These are phyloP conservation scores for Nakaseomyces sp. DNA, from an alignment of 1,139 yeast genomes.

Conservation along the genomic window DNA sequence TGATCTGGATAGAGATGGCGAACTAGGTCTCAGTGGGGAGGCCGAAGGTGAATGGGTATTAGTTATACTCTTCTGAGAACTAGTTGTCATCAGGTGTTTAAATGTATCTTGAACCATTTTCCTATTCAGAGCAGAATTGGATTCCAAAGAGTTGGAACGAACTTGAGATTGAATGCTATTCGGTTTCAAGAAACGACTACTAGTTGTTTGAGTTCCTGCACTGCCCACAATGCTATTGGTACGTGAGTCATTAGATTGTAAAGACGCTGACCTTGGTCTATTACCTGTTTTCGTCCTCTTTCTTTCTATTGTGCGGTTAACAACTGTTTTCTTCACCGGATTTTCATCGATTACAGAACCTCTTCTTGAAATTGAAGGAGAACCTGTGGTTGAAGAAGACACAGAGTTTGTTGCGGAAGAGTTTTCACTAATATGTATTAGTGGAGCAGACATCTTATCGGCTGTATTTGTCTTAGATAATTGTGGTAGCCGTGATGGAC, in stretches of 20 bases:
- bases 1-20: slow-evolving; percentile 4
- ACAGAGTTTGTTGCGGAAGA: neutral
- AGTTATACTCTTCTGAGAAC: neutral
- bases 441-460: slow-evolving; percentile 7
- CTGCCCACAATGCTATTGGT: neutral
- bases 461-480: slow-evolving; percentile 7
- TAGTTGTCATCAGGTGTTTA: slow-evolving; percentile 11
- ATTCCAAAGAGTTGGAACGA: slow-evolving; percentile 28
- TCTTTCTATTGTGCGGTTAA: neutral
- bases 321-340: slow-evolving; percentile 1
- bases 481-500: slow-evolving; percentile 7
- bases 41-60: neutral
- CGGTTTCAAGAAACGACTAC: neutral
- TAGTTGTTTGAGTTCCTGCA: neutral
- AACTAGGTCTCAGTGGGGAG: slow-evolving; percentile 1
- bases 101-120: slow-evolving; percentile 23
- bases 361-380: slow-evolving; percentile 23
- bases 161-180: slow-evolving; percentile 2
- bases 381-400: slow-evolving; percentile 8
- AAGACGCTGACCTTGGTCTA: slow-evolving; percentile 28
- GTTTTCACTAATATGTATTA: slow-evolving; percentile 4
- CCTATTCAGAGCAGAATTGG: slow-evolving; percentile 23
- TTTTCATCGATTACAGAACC: slow-evolving; percentile 11
- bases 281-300: slow-evolving; percentile 5
- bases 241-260: slow-evolving; percentile 18